Base-by-base conservation (phyloP, 148 eudicot species). In the Camellia lanceoleosa region DNA sequence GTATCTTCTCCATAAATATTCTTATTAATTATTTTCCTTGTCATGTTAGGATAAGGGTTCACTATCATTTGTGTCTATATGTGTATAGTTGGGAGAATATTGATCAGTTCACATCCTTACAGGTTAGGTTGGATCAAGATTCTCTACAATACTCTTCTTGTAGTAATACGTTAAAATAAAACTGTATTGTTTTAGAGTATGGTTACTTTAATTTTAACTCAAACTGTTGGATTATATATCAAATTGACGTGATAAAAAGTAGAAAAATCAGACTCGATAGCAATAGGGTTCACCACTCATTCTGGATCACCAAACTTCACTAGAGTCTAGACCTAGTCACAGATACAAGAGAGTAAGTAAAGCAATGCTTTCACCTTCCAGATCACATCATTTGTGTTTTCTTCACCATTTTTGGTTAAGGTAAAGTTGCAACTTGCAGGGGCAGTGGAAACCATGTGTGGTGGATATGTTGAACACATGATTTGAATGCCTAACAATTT, bases 401-500 rank as follows among this genome's bases (percentile, higher is more conserved):
- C 44, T 16, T n/a, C 42, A 68, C 72, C 19, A 68, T 68, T 68
- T 68, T 68, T 2, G 19, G 49, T 46, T 47, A n/a, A 7, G n/a
- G 5, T 5, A 8, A 13, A 30, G 38, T 30, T 30, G 12, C 13
- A 67, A 41, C 71, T 38, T 42, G 42, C 42, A 23, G 23, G 23
- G 23, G 23, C 23, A 23, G 23, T 23, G 23, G 23, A 23, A 23
- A 23, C 23, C 23, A 8, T 38, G 30, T 14, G 43, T 20, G 9
- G 12, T 16, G 47, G 2, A 44, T 15, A 38, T 66, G 13, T 3
- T 30, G 6, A 23, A 14, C 20, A 5, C 44, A 3, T 30, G 69
- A 65, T 38, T 65, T 43, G 70, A 30, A 43, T 68, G 72, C 52
- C 72, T 43, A 43, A 68, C 51, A 43, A 43, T 68, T 68, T 68